A percentile compares a stretch with the other conserved stretches of the same genome.
These are phyloP conservation scores for Laetiporus sulphureus DNA, from an alignment of 1,284 basidiomycete species.

Conservation along the genomic window DNA sequence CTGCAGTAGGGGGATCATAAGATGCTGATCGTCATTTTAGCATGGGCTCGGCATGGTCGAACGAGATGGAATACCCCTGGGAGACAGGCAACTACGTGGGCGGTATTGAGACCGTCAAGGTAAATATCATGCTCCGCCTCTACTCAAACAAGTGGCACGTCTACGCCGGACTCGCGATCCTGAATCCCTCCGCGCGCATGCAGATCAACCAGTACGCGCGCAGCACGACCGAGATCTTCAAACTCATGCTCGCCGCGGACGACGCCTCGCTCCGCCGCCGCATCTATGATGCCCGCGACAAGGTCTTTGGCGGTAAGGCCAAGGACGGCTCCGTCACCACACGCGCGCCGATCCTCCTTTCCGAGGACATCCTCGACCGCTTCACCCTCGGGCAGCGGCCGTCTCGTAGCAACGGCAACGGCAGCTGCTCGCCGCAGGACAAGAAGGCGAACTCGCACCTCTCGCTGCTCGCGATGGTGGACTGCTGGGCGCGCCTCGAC, in stretches of 20 bases:
- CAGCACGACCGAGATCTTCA: conserved; percentile 87
- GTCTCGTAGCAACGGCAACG: conserved; percentile 7
- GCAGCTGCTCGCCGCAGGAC: conserved; percentile 2
- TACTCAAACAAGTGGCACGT: conserved; percentile 99
- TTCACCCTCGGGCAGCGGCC: conserved; percentile 69
- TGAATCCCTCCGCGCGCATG: conserved; percentile 87
- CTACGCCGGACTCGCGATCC: conserved; percentile 94
- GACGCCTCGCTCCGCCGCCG: conserved; percentile 61
- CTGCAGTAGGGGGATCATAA: background rate
- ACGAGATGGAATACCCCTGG: conserved; percentile 84
- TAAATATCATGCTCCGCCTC: conserved; percentile 94
- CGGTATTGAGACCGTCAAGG: conserved; percentile 98
- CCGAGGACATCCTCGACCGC: conserved; percentile 81
- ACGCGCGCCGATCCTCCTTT: conserved; percentile 73
- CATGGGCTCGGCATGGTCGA: conserved; percentile 97
- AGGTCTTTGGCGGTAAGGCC: conserved; percentile 63
- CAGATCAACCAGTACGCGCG: conserved; percentile 91
- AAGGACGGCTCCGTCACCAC: conserved; percentile 21
- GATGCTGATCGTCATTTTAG: conserved; percentile 33
- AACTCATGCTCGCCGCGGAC: conserved; percentile 88
- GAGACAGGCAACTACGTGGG: conserved; percentile 91
- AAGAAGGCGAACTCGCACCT: conserved; percentile 77
- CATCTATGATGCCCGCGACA: conserved; percentile 70
- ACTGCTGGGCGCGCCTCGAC: conserved; percentile 88
- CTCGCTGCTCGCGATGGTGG: conserved; percentile 96